Base-by-base conservation (phyloP, 352 stramenopile genomes). In the Pythium aquatile region DNA sequence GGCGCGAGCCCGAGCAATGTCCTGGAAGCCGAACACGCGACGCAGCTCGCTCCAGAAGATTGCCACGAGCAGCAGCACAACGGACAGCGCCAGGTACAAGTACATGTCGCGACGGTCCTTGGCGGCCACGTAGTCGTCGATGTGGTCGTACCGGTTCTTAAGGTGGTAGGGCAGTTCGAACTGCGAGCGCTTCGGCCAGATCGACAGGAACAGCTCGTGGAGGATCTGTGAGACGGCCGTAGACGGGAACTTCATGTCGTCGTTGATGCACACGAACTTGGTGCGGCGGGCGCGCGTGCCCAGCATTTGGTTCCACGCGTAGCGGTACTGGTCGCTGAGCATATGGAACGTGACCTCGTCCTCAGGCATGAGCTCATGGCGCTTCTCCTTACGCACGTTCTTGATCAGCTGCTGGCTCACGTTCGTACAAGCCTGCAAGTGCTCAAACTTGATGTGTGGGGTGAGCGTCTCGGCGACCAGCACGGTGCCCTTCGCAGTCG, bases 251-350 rank as follows among this genome's bases (percentile, higher is more conserved):
- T 96, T 84, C 85, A 98, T 97, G 76, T 98, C 89, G 79, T 98
- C 95, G 70, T 98, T 98, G 66, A 98, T 93, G 70, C 94, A 98
- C 26, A 98, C 90, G 64, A 98, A 98, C 79, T 98, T 98, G 53
- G 90, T 93, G 28, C 93, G 87, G 10, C 90, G 77, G 51, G 86
- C 87, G 40, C 95, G 87, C 53, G 97, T 96, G 61, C 86, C 90
- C 63, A 98, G 86, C 73, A 98, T 91, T 76, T 98, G 88, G 58
- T 88, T 87, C 79, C 87, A 92, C 40, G 94, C 96, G 48, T 88
- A 87, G 16, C 83, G 80, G 65, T 87, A 94, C 71, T 98, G 89
- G 62, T 98, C 94, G 48, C 81, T 91, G 26, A 98, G 74, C 95
- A 98, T 98, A 74, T 98, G 85, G 76, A 98, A 98, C 46, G 92